A percentile compares a stretch with the other conserved stretches of the same genome.
Conservation (phyloP, 331 rosid species). For the Malus hybrid region DNA sequence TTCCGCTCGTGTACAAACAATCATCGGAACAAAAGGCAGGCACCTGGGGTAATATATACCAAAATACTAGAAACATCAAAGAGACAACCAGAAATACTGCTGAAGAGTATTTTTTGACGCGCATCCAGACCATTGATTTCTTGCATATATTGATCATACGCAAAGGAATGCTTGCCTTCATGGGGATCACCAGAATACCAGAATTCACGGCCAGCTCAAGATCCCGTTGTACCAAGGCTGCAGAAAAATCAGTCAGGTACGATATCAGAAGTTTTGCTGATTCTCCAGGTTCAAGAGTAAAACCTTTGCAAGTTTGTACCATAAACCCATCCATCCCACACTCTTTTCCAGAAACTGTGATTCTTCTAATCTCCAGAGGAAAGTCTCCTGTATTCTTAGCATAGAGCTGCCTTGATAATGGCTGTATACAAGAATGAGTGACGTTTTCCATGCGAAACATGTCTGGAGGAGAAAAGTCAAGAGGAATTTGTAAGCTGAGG, state of each 20-base stretch:
- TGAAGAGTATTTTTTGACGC: conserved; percentile 44
- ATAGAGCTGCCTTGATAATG: conserved; percentile 53
- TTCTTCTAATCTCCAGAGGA: conserved; percentile 62
- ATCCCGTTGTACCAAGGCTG: conserved; percentile 59
- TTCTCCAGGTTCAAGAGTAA: conserved; percentile 80
- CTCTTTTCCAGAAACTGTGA: conserved; percentile 72
- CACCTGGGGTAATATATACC: conserved; percentile 41
- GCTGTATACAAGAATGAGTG: conserved; percentile 49
- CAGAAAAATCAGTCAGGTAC: conserved; percentile 73
- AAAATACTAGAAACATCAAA: conserved; percentile 38
- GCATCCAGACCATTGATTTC: conserved; percentile 62
- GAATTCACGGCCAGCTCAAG: conserved; percentile 71
- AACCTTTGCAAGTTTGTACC: conserved; percentile 63
- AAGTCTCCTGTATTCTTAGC: conserved; percentile 87
- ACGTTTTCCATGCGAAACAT: conserved; percentile 40
- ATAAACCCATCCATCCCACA: conserved; percentile 78
- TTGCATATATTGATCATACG: conserved; percentile 62
- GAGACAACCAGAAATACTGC: conserved; percentile 38
- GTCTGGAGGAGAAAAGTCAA: conserved; percentile 55
- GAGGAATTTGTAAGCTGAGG: conserved; percentile 43
- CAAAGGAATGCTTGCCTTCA: conserved; percentile 69
- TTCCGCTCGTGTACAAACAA: conserved; percentile 27
- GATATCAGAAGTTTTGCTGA: conserved; percentile 59
- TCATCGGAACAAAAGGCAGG: conserved; percentile 33
- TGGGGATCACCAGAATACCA: conserved; percentile 73